Conservation (phyloP, 2,329 filamentous ascomycete genomes). For the Pseudonectria buxi region DNA sequence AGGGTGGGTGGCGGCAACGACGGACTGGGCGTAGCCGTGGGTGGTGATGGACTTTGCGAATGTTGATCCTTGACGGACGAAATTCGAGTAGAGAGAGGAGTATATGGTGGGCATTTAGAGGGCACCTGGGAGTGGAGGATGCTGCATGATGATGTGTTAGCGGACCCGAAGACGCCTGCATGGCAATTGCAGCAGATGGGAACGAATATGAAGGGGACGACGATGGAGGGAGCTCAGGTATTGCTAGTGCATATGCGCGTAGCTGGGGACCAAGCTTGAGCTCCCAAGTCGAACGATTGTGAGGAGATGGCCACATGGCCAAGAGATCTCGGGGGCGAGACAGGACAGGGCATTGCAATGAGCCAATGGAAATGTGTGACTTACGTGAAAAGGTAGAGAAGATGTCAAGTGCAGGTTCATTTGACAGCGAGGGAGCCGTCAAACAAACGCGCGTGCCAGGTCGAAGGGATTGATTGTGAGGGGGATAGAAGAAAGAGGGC, state of each 20-base stretch:
- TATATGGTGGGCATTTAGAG: conserved; percentile 86
- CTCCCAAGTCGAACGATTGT: conserved; percentile 18
- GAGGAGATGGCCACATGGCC: conserved; percentile 18
- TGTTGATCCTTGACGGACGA: conserved; percentile 90
- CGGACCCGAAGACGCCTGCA: conserved; percentile 2
- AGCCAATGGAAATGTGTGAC: conserved; percentile 23
- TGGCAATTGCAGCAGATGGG: no score
- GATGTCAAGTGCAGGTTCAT: conserved; percentile 88
- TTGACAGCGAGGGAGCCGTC: conserved; percentile 80
- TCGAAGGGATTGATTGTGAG: conserved; percentile 16
- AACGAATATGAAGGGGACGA: no score
- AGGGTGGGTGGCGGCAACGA: conserved; percentile 86
- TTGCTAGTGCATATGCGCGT: neutral
- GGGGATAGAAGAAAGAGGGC: conserved; percentile 10
- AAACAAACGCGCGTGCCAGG: conserved; percentile 75
- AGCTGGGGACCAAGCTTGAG: no score
- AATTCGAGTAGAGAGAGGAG: conserved; percentile 63
- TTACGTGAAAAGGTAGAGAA: conserved; percentile 57
- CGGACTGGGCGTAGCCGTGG: conserved; percentile 95
- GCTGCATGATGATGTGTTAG: conserved; percentile 31
- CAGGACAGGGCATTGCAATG: conserved; percentile 2
- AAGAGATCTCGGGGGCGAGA: conserved; percentile 18
- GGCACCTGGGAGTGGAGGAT: conserved; percentile 53
- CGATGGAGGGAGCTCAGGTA: no score
- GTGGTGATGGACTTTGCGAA: conserved; percentile 86